phyloP scores from a whole-genome alignment of 164 flowering plant species.

The Nelumbo lutea region DNA sequence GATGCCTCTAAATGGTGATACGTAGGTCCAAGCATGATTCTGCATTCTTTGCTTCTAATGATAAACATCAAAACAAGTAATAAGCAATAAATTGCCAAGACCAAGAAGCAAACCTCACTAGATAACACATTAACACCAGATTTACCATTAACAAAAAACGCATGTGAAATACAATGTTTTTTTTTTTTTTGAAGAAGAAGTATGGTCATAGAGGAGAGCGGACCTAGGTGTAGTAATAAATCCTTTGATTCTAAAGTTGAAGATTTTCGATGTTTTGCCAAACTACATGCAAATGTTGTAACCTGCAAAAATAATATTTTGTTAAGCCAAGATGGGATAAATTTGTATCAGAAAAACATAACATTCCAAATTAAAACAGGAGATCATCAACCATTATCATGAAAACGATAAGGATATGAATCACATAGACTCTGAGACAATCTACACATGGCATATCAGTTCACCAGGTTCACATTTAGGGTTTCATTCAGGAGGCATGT shows the following conservation, averaged over 20 bases:
- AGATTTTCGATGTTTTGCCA: conserved; percentile 96
- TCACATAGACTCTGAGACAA: neutral
- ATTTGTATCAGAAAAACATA: conserved; percentile 1
- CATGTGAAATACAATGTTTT: neutral
- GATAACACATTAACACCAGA: no score
- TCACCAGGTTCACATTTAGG: neutral
- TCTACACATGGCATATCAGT: neutral
- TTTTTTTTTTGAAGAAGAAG: neutral
- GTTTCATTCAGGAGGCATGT: neutral
- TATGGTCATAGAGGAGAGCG: conserved; percentile 14
- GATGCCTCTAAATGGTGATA: no score
- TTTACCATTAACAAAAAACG: neutral
- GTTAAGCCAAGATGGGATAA: conserved; percentile 10
- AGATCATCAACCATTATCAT: neutral
- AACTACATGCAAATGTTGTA: conserved; percentile 75
- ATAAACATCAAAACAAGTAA: no score
- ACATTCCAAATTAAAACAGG: neutral
- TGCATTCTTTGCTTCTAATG: no score
- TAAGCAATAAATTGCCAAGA: no score
- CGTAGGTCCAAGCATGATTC: no score
- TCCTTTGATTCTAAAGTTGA: conserved; percentile 90
- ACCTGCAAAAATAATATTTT: conserved; percentile 47
- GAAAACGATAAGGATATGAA: neutral
- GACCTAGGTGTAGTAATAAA: conserved; percentile 82
- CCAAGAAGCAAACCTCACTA: no score